These are phyloP conservation scores for Saturnispora sanitii DNA, from an alignment of 805 yeast species.

Conservation along the genomic window DNA sequence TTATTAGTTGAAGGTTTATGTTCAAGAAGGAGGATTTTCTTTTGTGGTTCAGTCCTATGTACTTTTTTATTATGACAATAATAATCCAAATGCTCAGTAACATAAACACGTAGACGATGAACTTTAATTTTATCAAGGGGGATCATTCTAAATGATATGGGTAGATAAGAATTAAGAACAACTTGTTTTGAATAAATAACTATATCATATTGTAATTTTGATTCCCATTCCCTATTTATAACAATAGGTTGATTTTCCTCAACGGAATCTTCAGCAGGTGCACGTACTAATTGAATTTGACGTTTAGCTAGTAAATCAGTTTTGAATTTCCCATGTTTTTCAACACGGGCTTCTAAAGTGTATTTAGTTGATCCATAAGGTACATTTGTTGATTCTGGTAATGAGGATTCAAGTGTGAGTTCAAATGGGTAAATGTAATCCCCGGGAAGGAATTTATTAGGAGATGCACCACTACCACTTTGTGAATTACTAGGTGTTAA, in stretches of 20 bases:
- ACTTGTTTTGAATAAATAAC: slow-evolving; percentile 84
- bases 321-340: slow-evolving; percentile 80
- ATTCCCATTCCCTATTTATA: slow-evolving; percentile 89
- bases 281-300: slow-evolving; percentile 60
- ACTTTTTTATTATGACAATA: slow-evolving; percentile 79
- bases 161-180: slow-evolving; percentile 72
- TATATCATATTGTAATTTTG: slow-evolving; percentile 80
- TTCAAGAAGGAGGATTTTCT: slow-evolving; percentile 71
- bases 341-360: slow-evolving; percentile 55
- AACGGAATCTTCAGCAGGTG: slow-evolving; percentile 65
- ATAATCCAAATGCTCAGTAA: slow-evolving; percentile 87
- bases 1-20: slow-evolving; percentile 67
- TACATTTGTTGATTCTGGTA: slow-evolving; percentile 72
- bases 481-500: no score
- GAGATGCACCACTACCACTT: slow-evolving; percentile 13
- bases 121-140: slow-evolving; percentile 83
- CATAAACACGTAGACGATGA: slow-evolving; percentile 75
- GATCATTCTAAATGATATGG: slow-evolving; percentile 71
- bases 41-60: slow-evolving; percentile 85
- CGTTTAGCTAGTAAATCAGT: slow-evolving; percentile 54
- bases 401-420: slow-evolving; percentile 68
- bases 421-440: slow-evolving; percentile 91
- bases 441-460: slow-evolving; percentile 60
- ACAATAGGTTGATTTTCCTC: slow-evolving; percentile 93
- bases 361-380: slow-evolving; percentile 78